Evolutionary conservation across 2,329 filamentous ascomycete genomes (phyloP).

Genomic region (Thelonectria rubi): DNA sequence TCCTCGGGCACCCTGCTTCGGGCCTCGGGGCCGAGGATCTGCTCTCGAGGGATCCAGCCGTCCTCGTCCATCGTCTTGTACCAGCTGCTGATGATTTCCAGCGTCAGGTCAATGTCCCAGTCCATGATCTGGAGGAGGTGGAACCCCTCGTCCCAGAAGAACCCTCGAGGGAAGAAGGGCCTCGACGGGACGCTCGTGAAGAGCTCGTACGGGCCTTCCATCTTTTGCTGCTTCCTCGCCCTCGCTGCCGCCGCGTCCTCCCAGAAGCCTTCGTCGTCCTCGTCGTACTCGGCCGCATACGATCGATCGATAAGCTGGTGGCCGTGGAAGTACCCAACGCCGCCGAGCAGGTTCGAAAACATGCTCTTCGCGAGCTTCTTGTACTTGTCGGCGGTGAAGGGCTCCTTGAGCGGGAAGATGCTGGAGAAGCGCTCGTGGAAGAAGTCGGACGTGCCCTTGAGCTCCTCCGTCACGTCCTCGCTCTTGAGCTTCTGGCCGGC

Average conservation of each 20-base stretch:
- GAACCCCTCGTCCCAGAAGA: slow-evolving; percentile 98
- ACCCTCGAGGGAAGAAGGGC: slow-evolving; percentile 95
- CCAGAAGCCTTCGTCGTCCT: slow-evolving; percentile 96
- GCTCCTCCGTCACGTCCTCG: slow-evolving; percentile 74
- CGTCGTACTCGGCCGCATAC: slow-evolving; percentile 90
- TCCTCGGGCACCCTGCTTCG: slow-evolving; percentile 93
- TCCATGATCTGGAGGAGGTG: slow-evolving; percentile 91
- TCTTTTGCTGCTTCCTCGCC: slow-evolving; percentile 69
- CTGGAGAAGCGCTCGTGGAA: slow-evolving; percentile 81
- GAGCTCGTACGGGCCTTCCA: slow-evolving; percentile 86
- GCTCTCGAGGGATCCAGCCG: slow-evolving; percentile 96
- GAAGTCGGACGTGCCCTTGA: slow-evolving; percentile 69
- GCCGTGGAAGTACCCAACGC: slow-evolving; percentile 95
- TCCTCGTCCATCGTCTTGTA: slow-evolving; percentile 96
- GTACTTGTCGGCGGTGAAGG: slow-evolving; percentile 79
- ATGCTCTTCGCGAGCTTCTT: slow-evolving; percentile 84
- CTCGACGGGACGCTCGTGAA: slow-evolving; percentile 92
- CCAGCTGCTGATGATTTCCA: slow-evolving; percentile 94
- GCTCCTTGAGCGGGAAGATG: slow-evolving; percentile 72
- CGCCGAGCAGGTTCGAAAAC: slow-evolving; percentile 93
- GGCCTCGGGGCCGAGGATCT: slow-evolving; percentile 91
- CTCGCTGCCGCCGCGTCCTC: slow-evolving; percentile 86
- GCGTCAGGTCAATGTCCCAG: slow-evolving; percentile 89
- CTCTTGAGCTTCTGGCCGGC: slow-evolving; percentile 63
- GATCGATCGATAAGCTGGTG: slow-evolving; percentile 89